These are phyloP conservation scores for Penicillium sp. DNA, from an alignment of 2,329 filamentous ascomycete genomes.

Conservation along the genomic window DNA sequence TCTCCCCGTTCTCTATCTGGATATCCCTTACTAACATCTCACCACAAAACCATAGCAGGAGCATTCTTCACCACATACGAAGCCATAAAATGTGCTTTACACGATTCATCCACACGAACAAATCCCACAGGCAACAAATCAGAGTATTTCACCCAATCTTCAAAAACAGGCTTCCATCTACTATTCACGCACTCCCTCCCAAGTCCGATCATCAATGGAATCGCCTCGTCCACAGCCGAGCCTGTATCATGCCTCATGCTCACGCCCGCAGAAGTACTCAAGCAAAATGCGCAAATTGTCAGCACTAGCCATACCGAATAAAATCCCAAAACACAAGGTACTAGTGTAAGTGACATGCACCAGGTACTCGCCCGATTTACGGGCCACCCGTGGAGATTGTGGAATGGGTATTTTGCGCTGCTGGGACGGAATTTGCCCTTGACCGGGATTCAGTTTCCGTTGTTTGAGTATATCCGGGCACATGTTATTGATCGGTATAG, in stretches of 20 bases:
- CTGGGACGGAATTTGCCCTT: conserved; percentile 84
- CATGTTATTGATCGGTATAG: conserved; percentile 55
- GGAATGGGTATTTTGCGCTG: conserved; percentile 79
- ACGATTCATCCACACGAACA: conserved; percentile 51
- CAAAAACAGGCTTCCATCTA: conserved; percentile 17
- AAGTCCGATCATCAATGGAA: conserved; percentile 71
- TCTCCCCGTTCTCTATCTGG: no score
- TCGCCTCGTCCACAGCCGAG: conserved; percentile 78
- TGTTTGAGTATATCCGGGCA: conserved; percentile 75
- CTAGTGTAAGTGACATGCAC: conserved; percentile 56
- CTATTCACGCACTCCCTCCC: conserved; percentile 59
- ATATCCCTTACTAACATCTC: background rate
- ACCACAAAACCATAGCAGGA: conserved; percentile 62
- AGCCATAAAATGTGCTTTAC: conserved; percentile 69
- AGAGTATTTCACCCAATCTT: background rate
- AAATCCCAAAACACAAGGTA: background rate
- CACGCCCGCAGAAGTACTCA: conserved; percentile 87
- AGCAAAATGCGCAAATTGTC: conserved; percentile 92
- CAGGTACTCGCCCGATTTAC: conserved; percentile 64
- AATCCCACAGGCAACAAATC: conserved; percentile 17
- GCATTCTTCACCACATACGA: conserved; percentile 93
- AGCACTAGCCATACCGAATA: conserved; percentile 32
- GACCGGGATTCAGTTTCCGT: conserved; percentile 85
- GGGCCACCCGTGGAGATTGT: conserved; percentile 61
- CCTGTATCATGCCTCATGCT: conserved; percentile 85